Base-by-base conservation (phyloP, 1,139 yeast species). In the Zygosaccharomyces sapae region DNA sequence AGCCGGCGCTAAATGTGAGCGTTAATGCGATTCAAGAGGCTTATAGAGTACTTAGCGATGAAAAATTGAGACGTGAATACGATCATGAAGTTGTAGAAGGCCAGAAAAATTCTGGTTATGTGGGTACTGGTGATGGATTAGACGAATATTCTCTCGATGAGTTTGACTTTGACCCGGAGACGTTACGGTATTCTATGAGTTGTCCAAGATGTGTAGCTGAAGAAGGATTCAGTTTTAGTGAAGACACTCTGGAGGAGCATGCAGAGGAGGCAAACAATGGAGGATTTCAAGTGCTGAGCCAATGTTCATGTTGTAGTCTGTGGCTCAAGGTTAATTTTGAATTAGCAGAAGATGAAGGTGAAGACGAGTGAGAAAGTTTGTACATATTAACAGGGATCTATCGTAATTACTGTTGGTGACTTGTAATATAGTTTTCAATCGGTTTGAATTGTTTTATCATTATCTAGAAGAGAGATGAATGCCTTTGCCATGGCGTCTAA, bases 231-330 rank as follows among this genome's bases (percentile, higher is more conserved):
- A 62, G 60, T 18, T 65, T 89, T 2, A 70, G 73, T 0, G 96
- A 87, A 54, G 62, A 67, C 0, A 86, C 84, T 48, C 69, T 89
- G 43, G 80, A 70, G 8, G 63, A 70, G 2, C 70, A 70, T 48
- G 83, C 82, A 1, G 72, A 76, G 0, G 80, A 75, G 48, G 79
- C 77, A 2, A 67, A 68, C 10, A 45, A 38, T 9, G 84, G 82
- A 12, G 83, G 83, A 6, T 81, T 70, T 51, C 86, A 83, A 53
- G 75, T 89, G 2, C 73, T 85, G 6, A 80, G 86, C 0, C 96
- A 89, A 58, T 89, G 97, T 62, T 65, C 70, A 9, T 81, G 86
- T 33, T 89, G 97, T 62, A 85, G 95, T 63, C 66, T 88, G 24
- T 89, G 96, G 96, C 68, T 89, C 12, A 80, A 80, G 45, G 89